These are phyloP conservation scores for Beauveria medogensis DNA, from an alignment of 2,329 filamentous ascomycete species.

Conservation along the genomic window DNA sequence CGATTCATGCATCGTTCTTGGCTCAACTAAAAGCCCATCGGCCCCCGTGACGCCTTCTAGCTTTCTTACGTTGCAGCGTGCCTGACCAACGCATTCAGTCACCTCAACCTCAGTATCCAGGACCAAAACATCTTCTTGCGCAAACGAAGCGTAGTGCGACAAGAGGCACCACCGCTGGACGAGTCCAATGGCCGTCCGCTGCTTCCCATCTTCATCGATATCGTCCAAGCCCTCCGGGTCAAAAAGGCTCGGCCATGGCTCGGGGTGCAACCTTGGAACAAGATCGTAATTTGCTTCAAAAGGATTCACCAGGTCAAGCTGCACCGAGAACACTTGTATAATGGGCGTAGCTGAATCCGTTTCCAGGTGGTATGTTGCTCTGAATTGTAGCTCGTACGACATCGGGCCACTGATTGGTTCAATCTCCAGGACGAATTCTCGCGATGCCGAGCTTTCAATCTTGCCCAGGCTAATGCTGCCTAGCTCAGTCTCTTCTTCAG, in stretches of 20 bases:
- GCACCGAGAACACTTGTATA: constrained; percentile 60
- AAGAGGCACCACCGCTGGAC: constrained; percentile 74
- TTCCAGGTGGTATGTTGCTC: constrained; percentile 67
- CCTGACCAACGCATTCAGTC: constrained; percentile 52
- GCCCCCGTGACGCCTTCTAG: constrained; percentile 27
- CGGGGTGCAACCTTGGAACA: constrained; percentile 65
- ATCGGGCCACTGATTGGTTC: constrained; percentile 42
- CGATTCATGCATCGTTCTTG: constrained; percentile 63
- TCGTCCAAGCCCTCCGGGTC: constrained; percentile 43
- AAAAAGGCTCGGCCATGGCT: constrained; percentile 85
- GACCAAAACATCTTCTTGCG: constrained; percentile 60
- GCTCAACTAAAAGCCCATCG: constrained; percentile 44
- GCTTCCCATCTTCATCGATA: constrained; percentile 22
- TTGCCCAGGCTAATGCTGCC: constrained; percentile 35
- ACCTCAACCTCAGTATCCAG: constrained; percentile 54
- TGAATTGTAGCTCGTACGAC: constrained; percentile 61
- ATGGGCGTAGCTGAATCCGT: constrained; percentile 77
- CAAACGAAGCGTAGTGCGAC: constrained; percentile 69
- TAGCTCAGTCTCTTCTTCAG: constrained; percentile 35
- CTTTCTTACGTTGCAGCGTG: constrained; percentile 45
- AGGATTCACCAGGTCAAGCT: constrained; percentile 67
- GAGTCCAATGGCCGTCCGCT: constrained; percentile 47
- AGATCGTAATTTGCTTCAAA: constrained; percentile 93
- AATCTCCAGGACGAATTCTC: constrained; percentile 39
- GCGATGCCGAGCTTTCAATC: constrained; percentile 38